Evolutionary conservation across 345 rosid genomes (phyloP).

Genomic region (Psidium guajava): DNA sequence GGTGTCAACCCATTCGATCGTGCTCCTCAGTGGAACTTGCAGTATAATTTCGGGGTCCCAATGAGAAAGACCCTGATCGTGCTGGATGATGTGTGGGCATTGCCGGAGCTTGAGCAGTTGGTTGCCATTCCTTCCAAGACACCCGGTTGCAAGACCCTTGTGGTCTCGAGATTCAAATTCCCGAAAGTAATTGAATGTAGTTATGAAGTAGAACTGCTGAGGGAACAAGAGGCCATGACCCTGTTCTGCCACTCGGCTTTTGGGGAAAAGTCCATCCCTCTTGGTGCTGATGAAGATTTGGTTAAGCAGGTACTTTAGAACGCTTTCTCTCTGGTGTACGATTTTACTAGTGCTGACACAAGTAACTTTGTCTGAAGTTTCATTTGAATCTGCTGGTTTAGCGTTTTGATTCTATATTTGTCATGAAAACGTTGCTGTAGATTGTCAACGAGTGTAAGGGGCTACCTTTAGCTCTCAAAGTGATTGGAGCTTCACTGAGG

Average conservation of each 20-base stretch:
- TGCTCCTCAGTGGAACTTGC: slow-evolving; percentile 24
- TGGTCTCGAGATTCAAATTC: slow-evolving; percentile 68
- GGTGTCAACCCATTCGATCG: slow-evolving; percentile 5
- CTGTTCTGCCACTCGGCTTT: slow-evolving; percentile 75
- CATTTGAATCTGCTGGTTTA: not conserved
- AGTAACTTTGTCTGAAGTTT: not conserved
- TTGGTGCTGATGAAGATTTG: slow-evolving; percentile 26
- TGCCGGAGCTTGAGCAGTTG: slow-evolving; percentile 44
- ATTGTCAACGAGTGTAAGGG: slow-evolving; percentile 80
- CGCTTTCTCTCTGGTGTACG: not conserved
- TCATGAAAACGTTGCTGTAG: slow-evolving; percentile 17
- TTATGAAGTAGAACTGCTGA: slow-evolving; percentile 56
- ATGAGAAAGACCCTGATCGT: slow-evolving; percentile 32
- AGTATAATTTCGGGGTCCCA: slow-evolving; percentile 13
- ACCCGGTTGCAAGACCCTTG: slow-evolving; percentile 59
- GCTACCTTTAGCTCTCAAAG: slow-evolving; percentile 93
- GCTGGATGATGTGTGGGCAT: slow-evolving; percentile 84
- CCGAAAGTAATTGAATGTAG: slow-evolving; percentile 13
- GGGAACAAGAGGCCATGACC: slow-evolving; percentile 48
- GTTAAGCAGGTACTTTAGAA: slow-evolving; percentile 52
- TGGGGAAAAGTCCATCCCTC: slow-evolving; percentile 51
- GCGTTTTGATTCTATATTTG: not conserved
- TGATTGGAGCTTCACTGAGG: slow-evolving; percentile 69
- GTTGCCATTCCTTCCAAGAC: slow-evolving; percentile 13
- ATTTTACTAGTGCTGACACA: not conserved